Evolutionary conservation across 495 filamentous ascomycete genomes (phyloP), one percentile per base, ranked within the genome.

Genomic region (Penicillium dipodomyicola): DNA sequence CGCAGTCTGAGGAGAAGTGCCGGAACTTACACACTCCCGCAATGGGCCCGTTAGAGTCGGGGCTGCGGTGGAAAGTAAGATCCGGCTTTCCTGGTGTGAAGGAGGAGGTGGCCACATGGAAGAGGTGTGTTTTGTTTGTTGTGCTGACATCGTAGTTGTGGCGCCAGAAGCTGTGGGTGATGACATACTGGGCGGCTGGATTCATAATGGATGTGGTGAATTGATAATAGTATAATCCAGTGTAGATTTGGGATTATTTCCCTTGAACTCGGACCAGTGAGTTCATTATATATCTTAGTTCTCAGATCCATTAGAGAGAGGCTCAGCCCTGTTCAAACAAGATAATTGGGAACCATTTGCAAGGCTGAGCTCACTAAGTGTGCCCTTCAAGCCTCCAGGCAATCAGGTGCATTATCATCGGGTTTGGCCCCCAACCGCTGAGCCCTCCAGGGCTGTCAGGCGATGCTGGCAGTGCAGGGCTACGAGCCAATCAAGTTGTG

Each of bases 21-120:
- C 58, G 61, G 62, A 67, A 77, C 50, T 72, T 69, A 57, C 64
- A 67, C 8, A 69, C 59, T 0, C 62, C 71, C 37, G 55, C 64
- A 19, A 71, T 53, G 12, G 69, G 69, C 7, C 55, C 65, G 2
- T 49, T 62, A 14, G 60, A 59, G 60, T 70, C 60, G 2, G 52
- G 8, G 11, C 72, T 67, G 10, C 57, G 32, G 56, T 77, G 70
- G 54, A 73, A 63, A 4, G 68, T 70, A 22, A 75, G 57, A 23
- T 73, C 70, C 14, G 68, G 62, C 43, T 74, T 75, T 17, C 60
- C 63, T 2, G 68, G 65, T 22, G 45, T 65, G 23, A 65, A 32
- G 10, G 32, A 15, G 3, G 67, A 73, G 47, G 70, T 72, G 3
- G 69, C 60, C 19, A 74, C 70, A 41, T 65, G 63, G 49, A 63